These are phyloP conservation scores for Didymella pomorum DNA, from an alignment of 2,329 filamentous ascomycete genomes.

Conservation along the genomic window DNA sequence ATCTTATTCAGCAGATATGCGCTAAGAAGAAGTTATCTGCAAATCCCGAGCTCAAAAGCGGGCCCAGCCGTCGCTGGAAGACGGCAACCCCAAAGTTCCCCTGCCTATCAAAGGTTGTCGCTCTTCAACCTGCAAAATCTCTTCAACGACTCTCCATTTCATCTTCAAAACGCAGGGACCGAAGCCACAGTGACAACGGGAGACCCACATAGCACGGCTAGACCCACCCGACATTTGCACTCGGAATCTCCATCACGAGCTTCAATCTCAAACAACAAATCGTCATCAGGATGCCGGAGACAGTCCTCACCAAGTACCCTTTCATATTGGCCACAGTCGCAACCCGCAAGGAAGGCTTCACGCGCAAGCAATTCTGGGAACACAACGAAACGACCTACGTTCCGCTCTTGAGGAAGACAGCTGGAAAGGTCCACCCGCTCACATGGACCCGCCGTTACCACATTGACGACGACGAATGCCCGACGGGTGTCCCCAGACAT, in stretches of 20 bases:
- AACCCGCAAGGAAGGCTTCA: constrained; percentile 24
- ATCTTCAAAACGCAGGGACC: constrained; percentile 3
- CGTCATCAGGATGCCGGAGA: constrained; percentile 18
- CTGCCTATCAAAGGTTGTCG: constrained; percentile 12
- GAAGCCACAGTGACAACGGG: constrained; percentile 8
- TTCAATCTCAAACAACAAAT: background rate
- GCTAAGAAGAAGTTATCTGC: constrained; percentile 9
- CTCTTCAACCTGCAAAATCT: constrained; percentile 1
- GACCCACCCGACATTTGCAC: background rate
- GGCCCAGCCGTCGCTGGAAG: constrained; percentile 12
- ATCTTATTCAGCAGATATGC: background rate
- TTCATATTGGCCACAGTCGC: constrained; percentile 24
- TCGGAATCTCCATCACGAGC: background rate
- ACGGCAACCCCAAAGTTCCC: background rate
- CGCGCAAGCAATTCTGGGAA: constrained; percentile 25
- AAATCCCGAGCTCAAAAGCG: constrained; percentile 14
- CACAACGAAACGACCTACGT: constrained; percentile 24
- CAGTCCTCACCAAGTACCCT: constrained; percentile 25
- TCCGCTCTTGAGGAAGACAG: constrained; percentile 22
- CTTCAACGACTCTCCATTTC: constrained; percentile 2
- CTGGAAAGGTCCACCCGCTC: constrained; percentile 27
- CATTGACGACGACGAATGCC: constrained; percentile 24
- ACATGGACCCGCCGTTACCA: constrained; percentile 31
- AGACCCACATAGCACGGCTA: constrained; percentile 5
- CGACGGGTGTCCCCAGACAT: constrained; percentile 20